Conservation (phyloP, 495 filamentous ascomycete species). For the Filosporella fistucella region DNA sequence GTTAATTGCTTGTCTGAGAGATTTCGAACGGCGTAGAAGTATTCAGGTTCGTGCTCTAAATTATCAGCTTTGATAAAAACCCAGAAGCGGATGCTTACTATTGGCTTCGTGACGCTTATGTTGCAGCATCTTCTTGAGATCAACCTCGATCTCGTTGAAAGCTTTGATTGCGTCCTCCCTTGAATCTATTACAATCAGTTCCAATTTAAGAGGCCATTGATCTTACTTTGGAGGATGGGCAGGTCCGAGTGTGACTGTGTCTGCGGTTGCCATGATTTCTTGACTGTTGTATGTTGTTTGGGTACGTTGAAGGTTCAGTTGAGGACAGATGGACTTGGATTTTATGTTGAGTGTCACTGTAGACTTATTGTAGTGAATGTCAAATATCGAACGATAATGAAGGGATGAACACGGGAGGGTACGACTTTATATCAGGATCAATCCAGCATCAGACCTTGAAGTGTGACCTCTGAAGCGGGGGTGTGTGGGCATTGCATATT, state of each 20-base stretch:
- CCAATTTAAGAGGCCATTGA: not conserved
- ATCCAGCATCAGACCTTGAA: no score
- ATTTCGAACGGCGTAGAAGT: constrained; percentile 39
- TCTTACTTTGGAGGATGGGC: constrained; percentile 39
- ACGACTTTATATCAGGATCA: no score
- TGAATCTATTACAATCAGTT: not conserved
- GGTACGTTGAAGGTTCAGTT: not conserved
- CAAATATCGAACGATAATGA: no score
- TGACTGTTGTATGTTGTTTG: not conserved
- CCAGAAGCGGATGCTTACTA: no score
- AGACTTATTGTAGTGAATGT: no score
- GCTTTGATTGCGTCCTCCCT: constrained; percentile 44
- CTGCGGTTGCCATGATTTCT: constrained; percentile 41
- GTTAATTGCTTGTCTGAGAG: constrained; percentile 29
- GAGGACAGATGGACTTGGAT: no score
- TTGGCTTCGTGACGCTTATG: constrained; percentile 39
- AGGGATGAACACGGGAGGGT: no score
- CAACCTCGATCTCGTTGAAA: constrained; percentile 40
- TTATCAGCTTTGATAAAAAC: constrained; percentile 23
- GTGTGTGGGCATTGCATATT: no score
- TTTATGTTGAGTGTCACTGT: no score
- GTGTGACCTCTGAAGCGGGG: no score
- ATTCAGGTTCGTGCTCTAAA: constrained; percentile 44
- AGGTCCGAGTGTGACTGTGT: constrained; percentile 43
- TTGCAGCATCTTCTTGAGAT: constrained; percentile 44